Conservation (phyloP, 2,329 filamentous ascomycete genomes). For the Ophiostoma perfectum region DNA sequence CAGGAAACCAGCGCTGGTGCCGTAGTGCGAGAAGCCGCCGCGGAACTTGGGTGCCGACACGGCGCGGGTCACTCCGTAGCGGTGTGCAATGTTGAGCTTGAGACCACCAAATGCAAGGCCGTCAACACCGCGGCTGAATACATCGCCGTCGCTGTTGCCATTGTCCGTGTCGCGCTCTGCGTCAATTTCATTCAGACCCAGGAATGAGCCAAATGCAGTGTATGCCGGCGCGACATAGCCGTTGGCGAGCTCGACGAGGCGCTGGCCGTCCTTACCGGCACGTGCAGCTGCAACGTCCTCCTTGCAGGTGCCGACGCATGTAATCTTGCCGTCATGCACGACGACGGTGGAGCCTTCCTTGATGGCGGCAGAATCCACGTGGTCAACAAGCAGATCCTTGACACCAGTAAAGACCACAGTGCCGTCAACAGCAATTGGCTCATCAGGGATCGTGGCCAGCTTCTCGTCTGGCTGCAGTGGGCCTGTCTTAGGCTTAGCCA, state of each 20-base stretch:
- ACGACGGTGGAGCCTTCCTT: conserved; percentile 36
- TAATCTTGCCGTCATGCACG: conserved; percentile 48
- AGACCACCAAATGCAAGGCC: conserved; percentile 51
- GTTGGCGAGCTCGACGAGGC: conserved; percentile 47
- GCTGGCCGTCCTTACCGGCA: conserved; percentile 28
- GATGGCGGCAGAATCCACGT: conserved; percentile 33
- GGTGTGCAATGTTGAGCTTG: conserved; percentile 48
- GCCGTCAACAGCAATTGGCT: conserved; percentile 36
- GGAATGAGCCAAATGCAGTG: conserved; percentile 53
- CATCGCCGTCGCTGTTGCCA: conserved; percentile 46
- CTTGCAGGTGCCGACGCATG: conserved; percentile 51
- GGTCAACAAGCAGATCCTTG: conserved; percentile 45
- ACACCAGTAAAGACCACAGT: conserved; percentile 55
- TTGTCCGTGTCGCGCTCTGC: conserved; percentile 52
- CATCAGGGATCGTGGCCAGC: conserved; percentile 40
- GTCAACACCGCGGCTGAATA: conserved; percentile 55
- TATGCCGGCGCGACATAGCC: conserved; percentile 58
- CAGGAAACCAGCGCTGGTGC: conserved; percentile 54
- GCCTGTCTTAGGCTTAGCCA: conserved; percentile 44
- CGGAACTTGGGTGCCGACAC: conserved; percentile 51
- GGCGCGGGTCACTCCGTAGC: conserved; percentile 54
- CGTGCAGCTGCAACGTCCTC: conserved; percentile 39
- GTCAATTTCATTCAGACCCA: conserved; percentile 61
- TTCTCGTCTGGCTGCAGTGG: conserved; percentile 39
- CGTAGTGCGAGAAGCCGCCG: conserved; percentile 43